Evolutionary conservation across 495 filamentous ascomycete species (phyloP), one percentile per base, ranked within the genome.

Genomic region (Hypoxylon fragiforme): DNA sequence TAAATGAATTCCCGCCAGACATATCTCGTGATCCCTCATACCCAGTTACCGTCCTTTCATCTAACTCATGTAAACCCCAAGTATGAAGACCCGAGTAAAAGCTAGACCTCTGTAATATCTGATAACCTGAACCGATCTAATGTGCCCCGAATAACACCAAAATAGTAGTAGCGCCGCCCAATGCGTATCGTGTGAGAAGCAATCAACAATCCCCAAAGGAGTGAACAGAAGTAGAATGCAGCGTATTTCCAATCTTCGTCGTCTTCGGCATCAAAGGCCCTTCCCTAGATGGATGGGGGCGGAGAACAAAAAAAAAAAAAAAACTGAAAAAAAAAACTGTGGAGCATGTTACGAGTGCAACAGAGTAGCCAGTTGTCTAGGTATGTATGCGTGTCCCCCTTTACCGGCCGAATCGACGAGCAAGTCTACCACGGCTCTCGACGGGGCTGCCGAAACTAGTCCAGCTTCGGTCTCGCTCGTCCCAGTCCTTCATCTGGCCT

Each of bases 381-480:
- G 24, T 28, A 28, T 9, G 24, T 28, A 28, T 28, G 24, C 1
- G 22, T 31, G 7, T 1, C 34, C n/a, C 9, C 16, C 6, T 9
- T 55, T 22, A 62, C 49, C 57, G 55, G 15, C 71, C 70, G 15
- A 76, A 65, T 20, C 72, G 68, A 14, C 68, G 64, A 19, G 64
- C 52, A 15, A 75, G 59, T 38, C 65, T 64, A 20, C 63, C 53
- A n/a, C 59, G 61, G 49, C 41, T 54, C n/a, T 68, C 73, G 20
- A 71, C 19, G 18, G 68, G 68, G 7, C 49, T 54, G 44, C 73
- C 71, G 57, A 78, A 73, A 19, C 63, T 68, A 31, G 55, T 73
- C 77, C 73, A 81, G 57, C 62, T 72, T 40, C 64, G 68, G 60
- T 81, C 70, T 18, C 74, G 68, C 41, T 76, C 70, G 2, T 81